Evolutionary conservation across 2,329 filamentous ascomycete genomes (phyloP), one percentile per base, ranked within the genome.

Genomic region (Pseudogymnoascus sp.): DNA sequence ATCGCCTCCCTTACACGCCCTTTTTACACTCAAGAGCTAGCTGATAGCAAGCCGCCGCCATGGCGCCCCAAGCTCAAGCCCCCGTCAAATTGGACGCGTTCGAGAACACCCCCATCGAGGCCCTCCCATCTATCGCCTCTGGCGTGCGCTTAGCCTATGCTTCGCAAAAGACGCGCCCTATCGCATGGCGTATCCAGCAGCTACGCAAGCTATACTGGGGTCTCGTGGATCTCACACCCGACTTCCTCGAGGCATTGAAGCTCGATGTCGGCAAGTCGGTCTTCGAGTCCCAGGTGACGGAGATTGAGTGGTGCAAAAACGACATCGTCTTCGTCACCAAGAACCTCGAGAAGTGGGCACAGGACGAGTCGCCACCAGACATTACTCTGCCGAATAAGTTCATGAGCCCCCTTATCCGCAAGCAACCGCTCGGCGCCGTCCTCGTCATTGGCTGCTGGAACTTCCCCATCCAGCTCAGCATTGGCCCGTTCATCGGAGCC

Each of bases 201-300:
- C 85, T 99, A 66, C 89, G 93, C 70, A 93, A 92, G 82, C 87
- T 97, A 64, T 97, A 96, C 80, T 97, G 95, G 95, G 92, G 84
- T 7, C 76, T 97, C 69, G 86, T 86, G 68, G 93, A 97, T 79
- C 87, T 90, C 74, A 82, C 87, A 64, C 79, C 85, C 53, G 83
- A 88, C 69, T 82, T 97, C 66, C 74, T 85, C 68, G 89, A 91
- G 74, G 91, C 93, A 21, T 84, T 91, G 73, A 82, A 84, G 73
- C 81, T 83, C 69, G 95, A 99, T 73, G 78, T 97, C 68, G 83
- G 85, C 74, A 96, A 96, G 80, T 83, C 87, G 64, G 75, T 78
- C 35, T 91, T 87, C 74, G 95, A 97, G 79, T 79, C 89, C 31
- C 80, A 85, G 69, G 70, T 95, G 36, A 81, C 83, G 23, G 95